Conservation (phyloP, 2,329 filamentous ascomycete species). For the Beauveria rudraprayagi region DNA sequence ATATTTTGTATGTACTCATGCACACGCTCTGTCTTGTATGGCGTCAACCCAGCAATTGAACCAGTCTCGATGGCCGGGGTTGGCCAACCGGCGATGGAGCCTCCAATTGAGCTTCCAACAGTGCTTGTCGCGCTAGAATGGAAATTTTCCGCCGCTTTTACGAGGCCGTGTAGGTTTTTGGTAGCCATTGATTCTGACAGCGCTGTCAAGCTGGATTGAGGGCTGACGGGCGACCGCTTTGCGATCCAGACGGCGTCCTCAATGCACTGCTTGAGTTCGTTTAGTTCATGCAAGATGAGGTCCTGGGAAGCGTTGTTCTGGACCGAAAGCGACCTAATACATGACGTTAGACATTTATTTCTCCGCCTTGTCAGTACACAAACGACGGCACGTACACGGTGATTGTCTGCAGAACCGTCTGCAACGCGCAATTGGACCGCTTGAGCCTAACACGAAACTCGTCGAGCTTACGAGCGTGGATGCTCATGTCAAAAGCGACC, state of each 20-base stretch:
- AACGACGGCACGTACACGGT: neutral
- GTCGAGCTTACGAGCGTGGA: neutral
- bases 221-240: neutral
- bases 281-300: neutral
- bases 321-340: neutral
- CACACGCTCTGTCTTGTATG: neutral
- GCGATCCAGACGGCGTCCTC: neutral
- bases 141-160: neutral
- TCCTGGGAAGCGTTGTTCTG: neutral
- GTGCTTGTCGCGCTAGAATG: neutral
- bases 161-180: neutral
- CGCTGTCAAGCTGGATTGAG: neutral
- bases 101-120: neutral
- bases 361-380: neutral
- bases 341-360: neutral
- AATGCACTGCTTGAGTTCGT: neutral
- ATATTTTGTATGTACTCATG: neutral
- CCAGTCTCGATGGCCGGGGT: neutral
- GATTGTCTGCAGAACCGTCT: constrained; percentile 1
- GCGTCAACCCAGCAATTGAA: neutral
- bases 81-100: neutral
- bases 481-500: neutral
- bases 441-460: neutral
- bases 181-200: neutral
- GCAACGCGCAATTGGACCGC: neutral